Conservation (phyloP, 139 green algal species). For the Coccomyxa sp. region DNA sequence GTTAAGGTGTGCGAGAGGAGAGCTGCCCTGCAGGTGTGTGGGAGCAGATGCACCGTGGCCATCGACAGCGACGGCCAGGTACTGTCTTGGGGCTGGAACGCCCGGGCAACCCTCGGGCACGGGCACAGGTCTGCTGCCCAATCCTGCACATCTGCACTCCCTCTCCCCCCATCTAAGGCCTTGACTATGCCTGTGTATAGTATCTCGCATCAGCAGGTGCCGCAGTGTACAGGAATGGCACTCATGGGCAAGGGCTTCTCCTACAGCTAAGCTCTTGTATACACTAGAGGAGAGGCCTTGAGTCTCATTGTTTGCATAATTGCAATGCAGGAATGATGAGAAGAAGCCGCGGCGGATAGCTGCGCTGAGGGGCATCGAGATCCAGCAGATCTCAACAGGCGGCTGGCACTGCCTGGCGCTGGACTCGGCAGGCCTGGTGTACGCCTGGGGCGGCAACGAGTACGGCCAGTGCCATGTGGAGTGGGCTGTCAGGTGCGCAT, state of each 20-base stretch:
- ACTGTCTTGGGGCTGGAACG: slow-evolving; percentile 83
- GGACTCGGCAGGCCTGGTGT: slow-evolving; percentile 28
- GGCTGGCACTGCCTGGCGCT: slow-evolving; percentile 91
- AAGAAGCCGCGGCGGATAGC: slow-evolving; percentile 58
- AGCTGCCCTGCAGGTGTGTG: slow-evolving; percentile 46
- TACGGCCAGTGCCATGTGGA: slow-evolving; percentile 77
- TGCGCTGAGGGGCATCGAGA: slow-evolving; percentile 50
- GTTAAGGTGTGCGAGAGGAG: no score
- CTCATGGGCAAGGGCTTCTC: no score
- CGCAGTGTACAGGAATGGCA: no score
- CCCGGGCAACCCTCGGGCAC: slow-evolving; percentile 73
- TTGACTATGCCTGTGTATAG: no score
- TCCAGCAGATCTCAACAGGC: slow-evolving; percentile 81
- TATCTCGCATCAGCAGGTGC: no score
- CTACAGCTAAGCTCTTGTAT: no score
- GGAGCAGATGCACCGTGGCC: slow-evolving; percentile 69
- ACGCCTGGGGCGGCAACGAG: slow-evolving; percentile 87
- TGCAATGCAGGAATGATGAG: slow-evolving; percentile 20
- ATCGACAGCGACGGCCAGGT: slow-evolving; percentile 48
- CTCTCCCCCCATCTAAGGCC: no score
- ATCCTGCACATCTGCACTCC: background rate
- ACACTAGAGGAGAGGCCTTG: slow-evolving; percentile 43
- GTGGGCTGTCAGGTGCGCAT: background rate
- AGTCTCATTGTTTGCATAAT: background rate
- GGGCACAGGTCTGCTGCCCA: slow-evolving; percentile 48